phyloP scores from a whole-genome alignment of 441 rosid genomes.

The Aleurites moluccanus region DNA sequence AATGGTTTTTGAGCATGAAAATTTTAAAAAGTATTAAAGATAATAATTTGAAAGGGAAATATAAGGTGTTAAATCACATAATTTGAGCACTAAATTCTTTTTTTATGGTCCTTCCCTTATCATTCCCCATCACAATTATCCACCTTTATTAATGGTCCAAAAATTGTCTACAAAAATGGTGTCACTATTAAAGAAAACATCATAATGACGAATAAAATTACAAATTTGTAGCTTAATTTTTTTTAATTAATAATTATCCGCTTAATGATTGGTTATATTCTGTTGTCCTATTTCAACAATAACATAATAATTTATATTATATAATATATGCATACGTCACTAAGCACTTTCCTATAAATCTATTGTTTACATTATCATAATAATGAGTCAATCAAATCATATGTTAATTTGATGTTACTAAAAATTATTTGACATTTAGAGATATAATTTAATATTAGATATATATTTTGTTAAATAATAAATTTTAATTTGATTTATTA shows the following conservation, averaged over 20 bases:
- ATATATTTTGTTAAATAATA: too few relatives aligned
- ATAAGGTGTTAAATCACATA: background rate
- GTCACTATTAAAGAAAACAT: background rate
- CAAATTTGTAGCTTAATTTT: background rate
- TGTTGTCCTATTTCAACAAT: background rate
- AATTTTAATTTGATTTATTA: too few relatives aligned
- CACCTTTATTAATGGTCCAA: background rate
- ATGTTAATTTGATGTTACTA: too few relatives aligned
- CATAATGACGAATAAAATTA: background rate
- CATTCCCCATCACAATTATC: background rate
- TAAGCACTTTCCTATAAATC: background rate
- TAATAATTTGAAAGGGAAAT: slow-evolving; percentile 8
- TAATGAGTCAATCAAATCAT: background rate
- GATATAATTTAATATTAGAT: too few relatives aligned
- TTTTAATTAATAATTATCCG: background rate
- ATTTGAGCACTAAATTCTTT: background rate
- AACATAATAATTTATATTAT: background rate
- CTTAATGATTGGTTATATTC: slow-evolving; percentile 3
- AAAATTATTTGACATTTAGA: too few relatives aligned
- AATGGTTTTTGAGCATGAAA: background rate
- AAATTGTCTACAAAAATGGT: background rate
- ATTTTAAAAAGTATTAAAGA: background rate
- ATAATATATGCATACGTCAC: background rate
- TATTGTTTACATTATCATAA: background rate
- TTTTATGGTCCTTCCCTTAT: background rate